Conservation (phyloP, 2,329 filamentous ascomycete genomes). For the Nakataea oryzae region DNA sequence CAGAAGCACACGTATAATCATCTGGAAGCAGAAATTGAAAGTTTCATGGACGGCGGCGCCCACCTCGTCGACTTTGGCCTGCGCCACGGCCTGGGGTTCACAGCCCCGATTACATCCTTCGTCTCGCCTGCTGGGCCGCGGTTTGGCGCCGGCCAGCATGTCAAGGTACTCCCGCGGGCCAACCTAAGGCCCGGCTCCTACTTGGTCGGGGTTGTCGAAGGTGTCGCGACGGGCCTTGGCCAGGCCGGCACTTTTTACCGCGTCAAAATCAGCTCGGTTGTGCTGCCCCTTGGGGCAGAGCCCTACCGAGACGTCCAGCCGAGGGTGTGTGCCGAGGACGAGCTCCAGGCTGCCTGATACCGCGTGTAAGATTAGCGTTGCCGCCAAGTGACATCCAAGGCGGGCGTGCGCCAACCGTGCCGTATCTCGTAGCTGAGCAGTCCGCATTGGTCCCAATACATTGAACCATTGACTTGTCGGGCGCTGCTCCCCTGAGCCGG, state of each 20-base stretch:
- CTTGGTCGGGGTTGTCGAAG: background rate
- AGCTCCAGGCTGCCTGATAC: background rate
- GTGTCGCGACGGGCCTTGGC: background rate
- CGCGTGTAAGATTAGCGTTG: background rate
- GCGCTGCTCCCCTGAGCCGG: no score
- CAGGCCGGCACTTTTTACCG: background rate
- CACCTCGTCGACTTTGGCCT: slow-evolving; percentile 6
- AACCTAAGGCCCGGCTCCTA: background rate
- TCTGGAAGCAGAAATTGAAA: background rate
- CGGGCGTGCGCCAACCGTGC: background rate
- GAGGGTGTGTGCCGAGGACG: background rate
- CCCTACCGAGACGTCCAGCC: background rate
- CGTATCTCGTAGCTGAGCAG: background rate
- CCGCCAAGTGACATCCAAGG: background rate
- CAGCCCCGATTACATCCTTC: background rate
- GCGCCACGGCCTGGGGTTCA: slow-evolving; percentile 4
- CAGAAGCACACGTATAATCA: no score
- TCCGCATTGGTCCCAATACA: background rate
- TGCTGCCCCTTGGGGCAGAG: background rate
- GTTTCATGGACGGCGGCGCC: background rate
- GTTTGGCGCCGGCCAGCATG: background rate
- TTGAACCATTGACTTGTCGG: background rate
- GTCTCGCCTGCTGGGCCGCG: background rate
- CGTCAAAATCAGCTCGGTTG: background rate
- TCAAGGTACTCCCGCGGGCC: background rate